A percentile compares a stretch with the other conserved stretches of the same genome.
These are phyloP conservation scores for Bacidia rubella DNA, from an alignment of 495 filamentous ascomycete species.

Conservation along the genomic window DNA sequence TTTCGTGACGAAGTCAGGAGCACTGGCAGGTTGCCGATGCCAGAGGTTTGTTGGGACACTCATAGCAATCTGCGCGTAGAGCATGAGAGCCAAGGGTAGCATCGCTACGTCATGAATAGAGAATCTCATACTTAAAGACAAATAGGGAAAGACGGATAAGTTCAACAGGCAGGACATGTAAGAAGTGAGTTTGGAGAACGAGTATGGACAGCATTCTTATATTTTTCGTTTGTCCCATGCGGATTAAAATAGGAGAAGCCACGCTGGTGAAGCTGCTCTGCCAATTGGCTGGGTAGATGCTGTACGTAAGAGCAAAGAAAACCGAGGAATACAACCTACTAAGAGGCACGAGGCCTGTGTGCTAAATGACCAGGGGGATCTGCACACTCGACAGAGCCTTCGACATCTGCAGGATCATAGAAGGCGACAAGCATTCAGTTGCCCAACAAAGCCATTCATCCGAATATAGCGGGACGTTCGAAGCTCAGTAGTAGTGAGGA, in stretches of 20 bases:
- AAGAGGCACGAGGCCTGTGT: neutral
- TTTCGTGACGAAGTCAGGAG: constrained; percentile 14
- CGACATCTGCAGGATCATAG: neutral
- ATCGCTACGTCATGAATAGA: neutral
- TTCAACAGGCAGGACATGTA: neutral
- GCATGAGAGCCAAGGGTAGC: neutral
- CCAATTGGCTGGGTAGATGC: neutral
- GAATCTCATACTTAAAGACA: no score
- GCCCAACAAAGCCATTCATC: neutral
- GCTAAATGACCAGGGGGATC: no score
- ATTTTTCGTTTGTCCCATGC: neutral
- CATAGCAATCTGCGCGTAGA: neutral
- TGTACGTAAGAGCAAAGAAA: neutral
- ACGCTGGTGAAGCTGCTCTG: neutral
- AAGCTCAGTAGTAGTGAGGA: neutral
- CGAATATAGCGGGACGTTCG: neutral
- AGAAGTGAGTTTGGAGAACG: neutral
- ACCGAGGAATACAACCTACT: neutral
- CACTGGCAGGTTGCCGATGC: constrained; percentile 9
- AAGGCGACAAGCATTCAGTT: neutral
- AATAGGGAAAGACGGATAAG: no score
- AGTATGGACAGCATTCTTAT: constrained; percentile 3
- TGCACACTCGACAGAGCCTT: neutral
- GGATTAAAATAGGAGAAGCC: neutral
- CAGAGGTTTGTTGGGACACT: constrained; percentile 1